Percentiles rank a stretch among this genome's conserved stretches.
Conservation (phyloP, 2,329 filamentous ascomycete genomes). For the Claviceps citrina region DNA sequence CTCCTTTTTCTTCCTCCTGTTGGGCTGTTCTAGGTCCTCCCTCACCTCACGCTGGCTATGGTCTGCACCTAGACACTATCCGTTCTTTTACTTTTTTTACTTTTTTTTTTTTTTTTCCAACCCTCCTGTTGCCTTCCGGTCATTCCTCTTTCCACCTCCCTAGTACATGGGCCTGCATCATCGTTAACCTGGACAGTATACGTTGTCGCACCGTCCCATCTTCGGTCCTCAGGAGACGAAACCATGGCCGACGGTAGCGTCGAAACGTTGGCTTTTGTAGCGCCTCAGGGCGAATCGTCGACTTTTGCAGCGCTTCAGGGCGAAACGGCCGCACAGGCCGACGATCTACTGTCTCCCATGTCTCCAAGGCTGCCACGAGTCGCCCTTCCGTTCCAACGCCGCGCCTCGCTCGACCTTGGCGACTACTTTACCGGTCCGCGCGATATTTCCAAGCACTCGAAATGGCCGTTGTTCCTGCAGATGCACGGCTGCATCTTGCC, state of each 20-base stretch:
- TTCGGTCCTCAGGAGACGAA: background rate
- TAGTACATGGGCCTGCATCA: no score
- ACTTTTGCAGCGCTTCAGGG: no score
- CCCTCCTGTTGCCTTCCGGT: background rate
- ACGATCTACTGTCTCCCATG: background rate
- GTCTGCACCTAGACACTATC: background rate
- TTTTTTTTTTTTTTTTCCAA: constrained; percentile 9
- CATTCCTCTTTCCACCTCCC: no score
- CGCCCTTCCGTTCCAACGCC: constrained; percentile 11
- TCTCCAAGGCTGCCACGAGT: background rate
- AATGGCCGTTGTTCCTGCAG: constrained; percentile 60
- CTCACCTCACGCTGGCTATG: background rate
- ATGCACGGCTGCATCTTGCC: constrained; percentile 63
- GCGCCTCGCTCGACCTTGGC: constrained; percentile 32
- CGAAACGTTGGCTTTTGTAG: background rate
- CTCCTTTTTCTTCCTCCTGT: background rate
- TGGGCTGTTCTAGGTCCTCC: background rate
- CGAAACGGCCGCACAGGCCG: background rate
- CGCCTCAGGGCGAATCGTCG: background rate
- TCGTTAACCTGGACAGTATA: no score
- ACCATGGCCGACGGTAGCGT: constrained; percentile 2
- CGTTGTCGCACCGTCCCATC: no score
- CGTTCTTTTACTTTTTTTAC: background rate
- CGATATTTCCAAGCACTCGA: constrained; percentile 57
- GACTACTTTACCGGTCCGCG: constrained; percentile 52